Base-by-base conservation (phyloP, 306 rosid species). In the Cicer yamashitae region DNA sequence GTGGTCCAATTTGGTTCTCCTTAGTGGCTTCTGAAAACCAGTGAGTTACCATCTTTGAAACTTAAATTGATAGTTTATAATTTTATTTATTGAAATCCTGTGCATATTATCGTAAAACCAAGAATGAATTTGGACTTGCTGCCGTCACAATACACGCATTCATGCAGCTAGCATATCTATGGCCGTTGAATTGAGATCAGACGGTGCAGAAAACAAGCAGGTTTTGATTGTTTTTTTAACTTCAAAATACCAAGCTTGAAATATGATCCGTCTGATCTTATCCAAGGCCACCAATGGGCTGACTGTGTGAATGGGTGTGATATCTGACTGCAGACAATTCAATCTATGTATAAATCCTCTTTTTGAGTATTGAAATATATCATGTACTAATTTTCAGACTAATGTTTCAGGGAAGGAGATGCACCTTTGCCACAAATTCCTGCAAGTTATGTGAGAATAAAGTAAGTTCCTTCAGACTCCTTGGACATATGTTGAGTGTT, bases 21-120 rank as follows among this genome's bases (percentile, higher is more conserved):
- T 90, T 94, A 54, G 80, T 94, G 51, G 97, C 99, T 70, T 86
- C 99, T 71, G 96, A 90, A 81, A 91, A 88, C 53, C 97, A 88
- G 99, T 94, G 81, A 92, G 98, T 82, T 57, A 34, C 59, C 61
- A 80, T 61, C 82, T 74, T 61, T 63, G 58, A 73, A 72, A 63
- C 50, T 68, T 77, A 22, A 57, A 45, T 76, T 20, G 71, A 44
- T 66, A 66, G 11, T 54, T 78, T 67, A 40, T 11, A 34, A 34
- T 34, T 14, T 63, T 60, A 7, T 48, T 45, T 75, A 34, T 52
- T 48, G 41, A 20, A 79, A 67, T 48, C 48, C 72, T 67, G 44
- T 58, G 47, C 57, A 76, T 71, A 12, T 67, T 14, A 66, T 58
- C 37, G 37, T 30, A 30, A 30, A 30, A 30, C 37, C 37, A 4